Evolutionary conservation across 2,329 filamentous ascomycete species (phyloP).

Genomic region (Diaporthe amygdali): DNA sequence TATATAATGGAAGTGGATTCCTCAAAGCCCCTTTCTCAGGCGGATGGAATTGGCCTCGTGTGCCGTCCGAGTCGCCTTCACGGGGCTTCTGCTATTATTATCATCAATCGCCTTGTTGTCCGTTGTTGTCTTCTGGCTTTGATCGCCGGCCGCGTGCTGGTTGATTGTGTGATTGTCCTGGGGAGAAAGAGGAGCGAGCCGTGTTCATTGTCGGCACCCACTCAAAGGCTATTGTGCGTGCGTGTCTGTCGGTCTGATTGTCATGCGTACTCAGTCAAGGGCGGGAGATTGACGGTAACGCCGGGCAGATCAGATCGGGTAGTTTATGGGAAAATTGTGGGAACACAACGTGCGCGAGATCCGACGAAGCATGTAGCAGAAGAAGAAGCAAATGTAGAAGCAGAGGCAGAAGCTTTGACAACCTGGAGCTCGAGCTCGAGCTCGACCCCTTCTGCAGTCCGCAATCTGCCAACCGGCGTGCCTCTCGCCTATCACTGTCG

Average conservation of each 20-base stretch:
- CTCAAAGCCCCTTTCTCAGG: slow-evolving; percentile 10
- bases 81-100: neutral
- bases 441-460: slow-evolving; percentile 1
- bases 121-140: neutral
- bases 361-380: neutral
- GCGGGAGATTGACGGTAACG: slow-evolving; percentile 7
- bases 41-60: slow-evolving; percentile 10
- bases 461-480: slow-evolving; percentile 8
- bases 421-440: neutral
- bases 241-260: neutral
- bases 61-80: slow-evolving; percentile 7
- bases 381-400: neutral
- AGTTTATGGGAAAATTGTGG: neutral
- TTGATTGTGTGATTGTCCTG: neutral
- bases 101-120: neutral
- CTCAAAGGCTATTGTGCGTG: neutral
- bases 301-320: slow-evolving; percentile 6
- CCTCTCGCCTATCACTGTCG: slow-evolving; percentile 11
- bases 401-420: slow-evolving; percentile 7
- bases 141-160: neutral
- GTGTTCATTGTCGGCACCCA: neutral
- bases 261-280: slow-evolving; percentile 8
- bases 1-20: slow-evolving; percentile 16
- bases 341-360: slow-evolving; percentile 6
- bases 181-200: neutral